Base-by-base conservation (phyloP, 768 basidiomycete genomes). In the Punctularia strigosozonata region DNA sequence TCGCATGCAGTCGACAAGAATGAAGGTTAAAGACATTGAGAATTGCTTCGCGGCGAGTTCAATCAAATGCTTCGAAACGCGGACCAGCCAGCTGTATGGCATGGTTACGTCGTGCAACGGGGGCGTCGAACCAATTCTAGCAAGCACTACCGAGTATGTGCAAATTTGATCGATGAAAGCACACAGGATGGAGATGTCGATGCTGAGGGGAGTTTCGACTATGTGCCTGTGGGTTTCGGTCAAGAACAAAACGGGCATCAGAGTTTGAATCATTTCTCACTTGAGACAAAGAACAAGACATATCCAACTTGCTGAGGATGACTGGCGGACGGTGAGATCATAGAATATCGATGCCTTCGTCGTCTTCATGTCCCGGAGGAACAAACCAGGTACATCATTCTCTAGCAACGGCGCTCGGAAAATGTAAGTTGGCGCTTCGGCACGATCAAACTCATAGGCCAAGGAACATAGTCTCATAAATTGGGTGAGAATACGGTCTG, bases 41-140 rank as follows among this genome's bases (percentile, higher is more conserved):
- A n/a, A n/a, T n/a, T 44, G 38, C 26, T 26, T 38, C 5, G 25
- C 18, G 3, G 5, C 22, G 23, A 45, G 22, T 5, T 12, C 6
- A 5, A 36, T 22, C 10, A 43, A 46, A 45, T 40, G 43, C 46
- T 13, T 43, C 42, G 32, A 47, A 31, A 20, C 28, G 14, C 43
- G 41, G 13, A 57, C 24, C 15, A 76, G 47, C 75, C 76, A 80
- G 37, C 63, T 68, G 2, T 64, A 64, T 0, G 78, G 78, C 24
- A 80, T 59, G 4, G 67, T 65, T 20, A 74, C 45, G 13, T 61
- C 58, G 47, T 78, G 68, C 0, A 75, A 50, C 46, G 31, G 3
- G 17, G 17, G 10, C 43, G 26, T 21, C 47, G 45, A 40, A n/a
- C n/a, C 54, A 49, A 0, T 34, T 34, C 51, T 53, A 30, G 50